Conservation (phyloP, 1,284 basidiomycete genomes). For the Leccinum laetum region DNA sequence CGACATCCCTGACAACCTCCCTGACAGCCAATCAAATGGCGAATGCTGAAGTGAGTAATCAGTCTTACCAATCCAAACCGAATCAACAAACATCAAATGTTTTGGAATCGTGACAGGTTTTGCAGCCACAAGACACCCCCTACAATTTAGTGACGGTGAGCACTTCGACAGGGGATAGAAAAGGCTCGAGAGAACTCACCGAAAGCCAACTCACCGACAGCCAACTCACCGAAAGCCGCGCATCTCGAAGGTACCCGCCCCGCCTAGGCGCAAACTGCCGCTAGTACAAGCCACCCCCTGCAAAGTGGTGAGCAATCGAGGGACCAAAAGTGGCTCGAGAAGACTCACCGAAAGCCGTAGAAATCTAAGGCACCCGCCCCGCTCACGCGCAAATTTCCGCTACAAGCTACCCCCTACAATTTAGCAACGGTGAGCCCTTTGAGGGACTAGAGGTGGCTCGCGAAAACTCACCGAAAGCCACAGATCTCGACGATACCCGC, state of each 20-base stretch:
- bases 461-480: neutral
- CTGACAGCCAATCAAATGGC: neutral
- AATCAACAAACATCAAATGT: neutral
- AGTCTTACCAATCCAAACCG: neutral
- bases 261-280: too few relatives aligned
- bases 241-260: neutral
- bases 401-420: neutral
- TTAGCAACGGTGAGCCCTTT: too few relatives aligned
- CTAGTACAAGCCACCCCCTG: too few relatives aligned
- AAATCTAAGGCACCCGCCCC: neutral
- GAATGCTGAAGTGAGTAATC: neutral
- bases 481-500: neutral
- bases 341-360: neutral
- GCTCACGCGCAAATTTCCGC: neutral
- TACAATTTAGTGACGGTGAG: constrained; percentile 1
- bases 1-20: neutral
- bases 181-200: neutral
- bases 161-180: neutral
- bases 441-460: neutral
- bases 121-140: neutral
- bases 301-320: neutral
- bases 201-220: neutral
- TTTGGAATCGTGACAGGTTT: neutral
- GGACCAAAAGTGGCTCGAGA: neutral
- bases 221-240: neutral